A percentile compares a stretch with the other conserved stretches of the same genome.
Conservation (phyloP, 768 basidiomycete genomes). For the Mycena filopes region DNA sequence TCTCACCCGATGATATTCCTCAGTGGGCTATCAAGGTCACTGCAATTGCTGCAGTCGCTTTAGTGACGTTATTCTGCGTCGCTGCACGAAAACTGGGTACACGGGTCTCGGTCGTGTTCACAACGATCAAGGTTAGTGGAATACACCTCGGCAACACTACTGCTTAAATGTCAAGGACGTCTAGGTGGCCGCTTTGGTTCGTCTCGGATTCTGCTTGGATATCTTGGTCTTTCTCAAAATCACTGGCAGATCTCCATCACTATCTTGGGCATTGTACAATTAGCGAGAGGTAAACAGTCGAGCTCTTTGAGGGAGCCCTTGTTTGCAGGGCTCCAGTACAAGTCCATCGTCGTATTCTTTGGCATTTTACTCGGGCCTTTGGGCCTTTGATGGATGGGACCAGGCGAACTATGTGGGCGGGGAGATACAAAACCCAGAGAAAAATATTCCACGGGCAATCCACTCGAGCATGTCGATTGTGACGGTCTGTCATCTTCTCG, state of each 20-base stretch:
- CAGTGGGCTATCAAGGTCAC: slow-evolving; percentile 93
- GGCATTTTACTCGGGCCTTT: slow-evolving; percentile 94
- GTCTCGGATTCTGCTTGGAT: slow-evolving; percentile 36
- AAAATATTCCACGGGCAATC: slow-evolving; percentile 89
- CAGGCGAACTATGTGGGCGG: slow-evolving; percentile 92
- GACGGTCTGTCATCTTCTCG: slow-evolving; percentile 57
- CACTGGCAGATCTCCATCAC: slow-evolving; percentile 70
- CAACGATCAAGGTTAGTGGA: slow-evolving; percentile 78
- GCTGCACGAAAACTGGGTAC: slow-evolving; percentile 82
- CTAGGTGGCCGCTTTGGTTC: slow-evolving; percentile 76
- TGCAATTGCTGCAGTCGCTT: slow-evolving; percentile 74
- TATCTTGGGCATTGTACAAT: slow-evolving; percentile 81
- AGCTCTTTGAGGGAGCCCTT: slow-evolving; percentile 73
- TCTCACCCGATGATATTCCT: slow-evolving; percentile 83
- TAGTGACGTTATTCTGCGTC: slow-evolving; percentile 83
- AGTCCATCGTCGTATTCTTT: slow-evolving; percentile 90
- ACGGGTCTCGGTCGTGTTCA: slow-evolving; percentile 87
- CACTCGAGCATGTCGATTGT: slow-evolving; percentile 92
- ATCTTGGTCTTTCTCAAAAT: slow-evolving; percentile 28
- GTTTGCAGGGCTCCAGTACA: slow-evolving; percentile 76
- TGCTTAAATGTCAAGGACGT: slow-evolving; percentile 12
- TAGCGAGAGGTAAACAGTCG: slow-evolving; percentile 76
- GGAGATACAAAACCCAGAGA: slow-evolving; percentile 84
- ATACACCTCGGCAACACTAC: slow-evolving; percentile 16
- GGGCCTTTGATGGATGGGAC: slow-evolving; percentile 98